phyloP scores from a whole-genome alignment of 2,329 filamentous ascomycete species.

The Aspergillus calidoustus region DNA sequence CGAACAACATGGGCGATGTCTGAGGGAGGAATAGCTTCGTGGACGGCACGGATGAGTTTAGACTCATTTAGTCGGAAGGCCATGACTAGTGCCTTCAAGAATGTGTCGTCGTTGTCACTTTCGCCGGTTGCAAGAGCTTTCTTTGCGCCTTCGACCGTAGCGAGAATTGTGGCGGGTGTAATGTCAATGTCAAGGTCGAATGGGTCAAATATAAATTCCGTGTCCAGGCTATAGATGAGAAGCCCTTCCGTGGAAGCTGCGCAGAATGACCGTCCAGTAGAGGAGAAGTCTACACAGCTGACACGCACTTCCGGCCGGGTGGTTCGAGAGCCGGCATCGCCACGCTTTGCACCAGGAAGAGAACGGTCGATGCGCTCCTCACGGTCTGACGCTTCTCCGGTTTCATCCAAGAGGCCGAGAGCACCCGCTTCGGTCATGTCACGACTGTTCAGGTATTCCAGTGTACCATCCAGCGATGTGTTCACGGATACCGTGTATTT shows the following conservation, averaged over 20 bases:
- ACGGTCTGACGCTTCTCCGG: slow-evolving; percentile 84
- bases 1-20: slow-evolving; percentile 79
- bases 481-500: slow-evolving; percentile 97
- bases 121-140: slow-evolving; percentile 45
- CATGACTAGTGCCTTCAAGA: slow-evolving; percentile 93
- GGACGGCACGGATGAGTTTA: slow-evolving; percentile 79
- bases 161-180: slow-evolving; percentile 81
- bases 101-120: slow-evolving; percentile 71
- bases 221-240: slow-evolving; percentile 90
- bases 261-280: slow-evolving; percentile 87
- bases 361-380: slow-evolving; percentile 80
- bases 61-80: slow-evolving; percentile 92
- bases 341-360: slow-evolving; percentile 84
- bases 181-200: slow-evolving; percentile 95
- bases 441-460: slow-evolving; percentile 95
- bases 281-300: slow-evolving; percentile 81
- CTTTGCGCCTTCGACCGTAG: slow-evolving; percentile 65
- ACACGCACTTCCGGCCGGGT: slow-evolving; percentile 83
- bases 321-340: slow-evolving; percentile 79
- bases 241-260: slow-evolving; percentile 94
- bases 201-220: slow-evolving; percentile 83
- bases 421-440: slow-evolving; percentile 90
- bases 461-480: slow-evolving; percentile 91
- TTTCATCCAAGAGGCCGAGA: slow-evolving; percentile 79
- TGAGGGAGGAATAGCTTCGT: slow-evolving; percentile 75